Base-by-base conservation (phyloP, 1,284 basidiomycete species). In the Lignosus rhinocerotis region DNA sequence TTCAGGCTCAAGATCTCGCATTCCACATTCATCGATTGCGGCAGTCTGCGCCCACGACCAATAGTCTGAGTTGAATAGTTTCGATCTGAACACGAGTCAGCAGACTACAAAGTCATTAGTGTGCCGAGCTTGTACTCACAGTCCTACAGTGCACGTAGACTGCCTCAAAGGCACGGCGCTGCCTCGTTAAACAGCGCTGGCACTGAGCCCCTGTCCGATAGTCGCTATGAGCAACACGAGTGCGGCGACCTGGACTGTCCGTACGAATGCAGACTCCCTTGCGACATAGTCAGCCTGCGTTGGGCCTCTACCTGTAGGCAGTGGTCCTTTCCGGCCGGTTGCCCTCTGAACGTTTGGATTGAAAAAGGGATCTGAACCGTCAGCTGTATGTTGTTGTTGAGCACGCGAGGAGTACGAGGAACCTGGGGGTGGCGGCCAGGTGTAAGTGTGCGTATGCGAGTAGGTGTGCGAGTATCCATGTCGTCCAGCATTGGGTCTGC, bases 221-320 rank as follows among this genome's bases (percentile, higher is more conserved):
- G 66, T 62, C 14, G 67, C 68, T 32, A 76, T 69, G 1, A 73
- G 17, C 44, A 75, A 52, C 4, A 77, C 66, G 6, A 76, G 61
- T 1, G 68, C 73, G 16, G 71, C 59, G 21, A 77, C 72, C 48
- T 73, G 72, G 34, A 66, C 59, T 6, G 70, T 60, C 39, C 76
- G 60, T 64, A 69, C 67, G 7, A 74, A 62, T 12, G 62, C 62
- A 11, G 71, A 72, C 34, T 73, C 70, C 12, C 59, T 53, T 47
- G 61, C 65, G 33, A 71, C 55, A 12, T 60, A 61, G 52, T 76
- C 71, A 45, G 64, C 47, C 21, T 67, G 66, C 2, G 64, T 64
- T 42, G 62, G 63, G 46, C 66, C 57, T 45, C 51, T 62, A 5
- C 53, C 59, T 12, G 61, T 65, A 1, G 63, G 59, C 25, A 67